These are phyloP conservation scores for Cladosporium colombiae DNA, from an alignment of 2,329 filamentous ascomycete species.

Conservation along the genomic window DNA sequence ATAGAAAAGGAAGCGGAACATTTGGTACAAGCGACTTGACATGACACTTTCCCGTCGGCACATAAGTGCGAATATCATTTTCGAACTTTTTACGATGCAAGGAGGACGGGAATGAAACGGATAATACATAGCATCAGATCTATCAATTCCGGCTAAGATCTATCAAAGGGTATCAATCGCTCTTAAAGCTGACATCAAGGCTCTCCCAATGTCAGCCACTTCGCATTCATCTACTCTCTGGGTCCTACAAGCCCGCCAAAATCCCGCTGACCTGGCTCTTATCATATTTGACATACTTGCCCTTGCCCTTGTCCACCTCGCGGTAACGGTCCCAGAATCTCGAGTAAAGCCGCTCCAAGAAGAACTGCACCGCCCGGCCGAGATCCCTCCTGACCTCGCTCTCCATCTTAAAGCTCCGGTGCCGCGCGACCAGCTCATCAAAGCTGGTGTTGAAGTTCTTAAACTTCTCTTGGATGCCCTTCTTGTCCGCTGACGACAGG, in stretches of 20 bases:
- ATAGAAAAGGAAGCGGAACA: not conserved
- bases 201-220: not conserved
- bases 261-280: constrained; percentile 73
- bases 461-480: constrained; percentile 96
- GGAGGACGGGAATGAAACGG: not conserved
- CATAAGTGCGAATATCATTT: not conserved
- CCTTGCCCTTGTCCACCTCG: constrained; percentile 95
- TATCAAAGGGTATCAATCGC: constrained; percentile 8
- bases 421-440: constrained; percentile 80
- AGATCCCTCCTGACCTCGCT: constrained; percentile 80
- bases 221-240: not conserved
- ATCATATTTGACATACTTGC: constrained; percentile 98
- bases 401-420: constrained; percentile 87
- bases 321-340: constrained; percentile 97
- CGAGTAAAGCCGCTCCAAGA: constrained; percentile 91
- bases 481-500: constrained; percentile 86
- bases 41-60: not conserved
- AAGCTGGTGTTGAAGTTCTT: constrained; percentile 86
- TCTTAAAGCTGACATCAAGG: not conserved
- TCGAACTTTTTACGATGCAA: not conserved
- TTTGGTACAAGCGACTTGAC: not conserved
- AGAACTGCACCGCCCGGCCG: constrained; percentile 80
- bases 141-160: not conserved
- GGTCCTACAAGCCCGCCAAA: constrained; percentile 41
- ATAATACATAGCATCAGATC: not conserved